Conservation (phyloP, 345 rosid species). For the Eucalyptus leucophloia region DNA sequence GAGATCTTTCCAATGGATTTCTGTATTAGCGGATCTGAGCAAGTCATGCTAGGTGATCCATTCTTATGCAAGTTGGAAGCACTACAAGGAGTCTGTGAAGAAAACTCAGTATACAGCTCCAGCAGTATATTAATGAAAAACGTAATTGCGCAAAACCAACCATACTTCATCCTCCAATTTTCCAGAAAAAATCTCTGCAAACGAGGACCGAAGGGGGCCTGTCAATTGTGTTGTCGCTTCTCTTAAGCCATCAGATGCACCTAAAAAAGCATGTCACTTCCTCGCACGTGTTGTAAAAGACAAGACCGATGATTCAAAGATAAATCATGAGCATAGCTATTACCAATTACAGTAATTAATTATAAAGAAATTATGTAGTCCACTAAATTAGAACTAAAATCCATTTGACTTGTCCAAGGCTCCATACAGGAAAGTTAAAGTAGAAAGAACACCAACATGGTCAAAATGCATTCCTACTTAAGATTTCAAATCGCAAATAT, state of each 20-base stretch:
- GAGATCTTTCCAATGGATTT: slow-evolving; percentile 10
- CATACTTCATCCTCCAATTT: slow-evolving; percentile 50
- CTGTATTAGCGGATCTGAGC: slow-evolving; percentile 7
- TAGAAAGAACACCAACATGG: background rate
- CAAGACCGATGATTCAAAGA: background rate
- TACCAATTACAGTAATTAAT: background rate
- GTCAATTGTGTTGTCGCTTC: slow-evolving; percentile 7
- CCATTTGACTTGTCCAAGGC: background rate
- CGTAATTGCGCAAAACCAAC: background rate
- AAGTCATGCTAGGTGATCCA: slow-evolving; percentile 15
- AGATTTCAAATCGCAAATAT: background rate
- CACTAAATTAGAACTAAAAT: background rate
- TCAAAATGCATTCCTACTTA: background rate
- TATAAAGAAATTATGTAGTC: background rate
- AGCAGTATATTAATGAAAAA: background rate
- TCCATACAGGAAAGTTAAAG: background rate
- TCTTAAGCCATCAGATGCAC: slow-evolving; percentile 23
- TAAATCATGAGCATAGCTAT: background rate
- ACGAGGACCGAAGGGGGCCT: slow-evolving; percentile 24
- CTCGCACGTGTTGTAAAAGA: background rate
- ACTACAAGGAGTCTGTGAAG: slow-evolving; percentile 33
- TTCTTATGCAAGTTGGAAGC: slow-evolving; percentile 13
- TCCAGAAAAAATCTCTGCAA: slow-evolving; percentile 19
- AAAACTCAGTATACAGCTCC: background rate
- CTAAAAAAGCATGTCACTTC: slow-evolving; percentile 12